phyloP scores from a whole-genome alignment of 2,329 filamentous ascomycete species.

The Xylaria sp. region DNA sequence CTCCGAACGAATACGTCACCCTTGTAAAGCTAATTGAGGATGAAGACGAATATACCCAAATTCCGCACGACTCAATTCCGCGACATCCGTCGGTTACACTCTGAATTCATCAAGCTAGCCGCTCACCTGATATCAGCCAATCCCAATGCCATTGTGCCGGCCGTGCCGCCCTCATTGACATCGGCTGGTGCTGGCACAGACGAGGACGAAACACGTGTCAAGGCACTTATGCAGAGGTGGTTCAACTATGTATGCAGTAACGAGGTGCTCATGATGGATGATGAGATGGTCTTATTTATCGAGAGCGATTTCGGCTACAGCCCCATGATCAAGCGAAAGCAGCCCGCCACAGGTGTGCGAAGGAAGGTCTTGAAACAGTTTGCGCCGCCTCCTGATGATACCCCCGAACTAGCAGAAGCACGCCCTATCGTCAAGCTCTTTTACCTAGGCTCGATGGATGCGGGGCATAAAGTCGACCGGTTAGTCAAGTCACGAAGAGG shows the following conservation, averaged over 20 bases:
- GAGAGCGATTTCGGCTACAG: constrained; percentile 99
- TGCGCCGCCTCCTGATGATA: constrained; percentile 95
- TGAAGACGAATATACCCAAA: constrained; percentile 94
- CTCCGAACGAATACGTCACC: background rate
- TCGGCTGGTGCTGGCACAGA: constrained; percentile 95
- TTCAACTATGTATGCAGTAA: constrained; percentile 92
- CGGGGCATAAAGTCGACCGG: constrained; percentile 95
- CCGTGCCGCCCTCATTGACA: constrained; percentile 92
- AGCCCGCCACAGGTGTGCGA: constrained; percentile 93
- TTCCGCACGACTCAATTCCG: constrained; percentile 98
- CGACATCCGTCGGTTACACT: constrained; percentile 92
- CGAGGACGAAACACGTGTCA: constrained; percentile 90
- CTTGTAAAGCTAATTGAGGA: constrained; percentile 18
- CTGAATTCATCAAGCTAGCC: constrained; percentile 94
- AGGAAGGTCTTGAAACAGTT: constrained; percentile 98
- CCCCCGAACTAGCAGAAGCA: constrained; percentile 88
- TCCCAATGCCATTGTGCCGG: constrained; percentile 91
- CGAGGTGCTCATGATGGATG: constrained; percentile 90
- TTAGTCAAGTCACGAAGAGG: constrained; percentile 91
- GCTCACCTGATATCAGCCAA: constrained; percentile 98
- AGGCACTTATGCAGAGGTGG: constrained; percentile 90
- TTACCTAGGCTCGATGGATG: constrained; percentile 93
- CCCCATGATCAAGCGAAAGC: constrained; percentile 92
- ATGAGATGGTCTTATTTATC: constrained; percentile 98
- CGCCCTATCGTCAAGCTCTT: constrained; percentile 93